phyloP scores from a whole-genome alignment of 305 asterid species.

The Solanum hybrid region DNA sequence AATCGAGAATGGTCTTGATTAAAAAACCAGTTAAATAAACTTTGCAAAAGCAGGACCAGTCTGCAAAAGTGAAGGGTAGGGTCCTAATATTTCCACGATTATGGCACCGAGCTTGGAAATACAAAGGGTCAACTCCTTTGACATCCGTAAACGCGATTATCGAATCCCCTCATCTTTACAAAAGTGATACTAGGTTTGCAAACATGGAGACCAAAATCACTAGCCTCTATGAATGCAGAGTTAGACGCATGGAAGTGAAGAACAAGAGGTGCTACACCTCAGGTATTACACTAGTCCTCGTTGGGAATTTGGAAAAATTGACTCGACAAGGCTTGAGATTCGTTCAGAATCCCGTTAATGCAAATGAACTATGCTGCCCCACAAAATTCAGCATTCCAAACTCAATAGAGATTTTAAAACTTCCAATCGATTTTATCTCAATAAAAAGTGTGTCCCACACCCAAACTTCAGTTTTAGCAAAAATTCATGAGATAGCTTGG shows the following conservation, averaged over 20 bases:
- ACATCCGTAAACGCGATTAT: not conserved
- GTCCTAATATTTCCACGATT: not conserved
- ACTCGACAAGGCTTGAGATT: not conserved
- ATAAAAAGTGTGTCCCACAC: not conserved
- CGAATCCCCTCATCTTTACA: not conserved
- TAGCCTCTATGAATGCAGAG: not conserved
- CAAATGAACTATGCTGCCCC: not conserved
- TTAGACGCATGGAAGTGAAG: not conserved
- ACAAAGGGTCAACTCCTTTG: not conserved
- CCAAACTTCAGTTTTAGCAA: not conserved
- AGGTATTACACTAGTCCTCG: not conserved
- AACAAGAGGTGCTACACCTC: not conserved
- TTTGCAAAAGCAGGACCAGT: not conserved
- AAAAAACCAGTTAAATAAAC: too few relatives aligned
- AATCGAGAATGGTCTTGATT: not conserved
- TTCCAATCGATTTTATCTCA: not conserved
- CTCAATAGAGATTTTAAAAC: not conserved
- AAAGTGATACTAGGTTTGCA: not conserved
- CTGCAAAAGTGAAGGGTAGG: not conserved
- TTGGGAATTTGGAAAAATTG: not conserved
- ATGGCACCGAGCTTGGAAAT: not conserved
- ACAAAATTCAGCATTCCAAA: not conserved
- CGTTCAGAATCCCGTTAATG: not conserved
- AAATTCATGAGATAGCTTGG: not conserved
- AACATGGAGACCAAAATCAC: not conserved